Conservation (phyloP, 768 basidiomycete species). For the Pulveroboletus frians region DNA sequence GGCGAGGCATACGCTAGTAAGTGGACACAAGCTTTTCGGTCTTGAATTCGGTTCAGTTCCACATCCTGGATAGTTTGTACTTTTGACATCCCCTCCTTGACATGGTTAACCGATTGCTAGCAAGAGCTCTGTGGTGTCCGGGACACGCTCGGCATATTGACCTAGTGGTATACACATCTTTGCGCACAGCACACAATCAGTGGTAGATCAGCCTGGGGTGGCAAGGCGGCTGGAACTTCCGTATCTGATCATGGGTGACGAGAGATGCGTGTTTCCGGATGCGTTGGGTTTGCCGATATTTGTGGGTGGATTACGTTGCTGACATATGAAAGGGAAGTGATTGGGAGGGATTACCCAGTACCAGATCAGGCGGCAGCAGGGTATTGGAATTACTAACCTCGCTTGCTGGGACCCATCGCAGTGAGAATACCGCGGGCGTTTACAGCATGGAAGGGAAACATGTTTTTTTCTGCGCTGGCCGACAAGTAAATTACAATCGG, state of each 20-base stretch:
- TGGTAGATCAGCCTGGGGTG: slow-evolving; percentile 15
- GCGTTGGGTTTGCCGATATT: slow-evolving; percentile 18
- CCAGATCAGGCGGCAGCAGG: slow-evolving; percentile 12
- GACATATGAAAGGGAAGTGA: slow-evolving; percentile 7
- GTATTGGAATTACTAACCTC: slow-evolving; percentile 3
- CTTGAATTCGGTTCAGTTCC: not conserved
- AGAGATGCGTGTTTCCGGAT: slow-evolving; percentile 1
- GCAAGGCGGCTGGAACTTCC: slow-evolving; percentile 13
- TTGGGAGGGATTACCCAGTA: slow-evolving; percentile 17
- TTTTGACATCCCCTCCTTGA: not conserved
- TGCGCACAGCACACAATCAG: slow-evolving; percentile 20
- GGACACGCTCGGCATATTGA: slow-evolving; percentile 7
- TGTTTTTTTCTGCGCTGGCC: too few relatives aligned
- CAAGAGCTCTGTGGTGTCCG: slow-evolving; percentile 19
- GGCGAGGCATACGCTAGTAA: slow-evolving; percentile 22
- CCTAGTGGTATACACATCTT: slow-evolving; percentile 4
- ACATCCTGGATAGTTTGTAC: too few relatives aligned
- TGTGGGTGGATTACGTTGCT: slow-evolving; percentile 18
- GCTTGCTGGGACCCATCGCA: too few relatives aligned
- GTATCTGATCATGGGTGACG: slow-evolving; percentile 22
- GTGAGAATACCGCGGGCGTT: too few relatives aligned
- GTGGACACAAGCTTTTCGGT: not conserved
- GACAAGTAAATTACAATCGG: too few relatives aligned
- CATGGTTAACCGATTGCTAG: not conserved
- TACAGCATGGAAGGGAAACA: too few relatives aligned